Evolutionary conservation across 345 rosid species (phyloP).

Genomic region (Acer yangbiense): DNA sequence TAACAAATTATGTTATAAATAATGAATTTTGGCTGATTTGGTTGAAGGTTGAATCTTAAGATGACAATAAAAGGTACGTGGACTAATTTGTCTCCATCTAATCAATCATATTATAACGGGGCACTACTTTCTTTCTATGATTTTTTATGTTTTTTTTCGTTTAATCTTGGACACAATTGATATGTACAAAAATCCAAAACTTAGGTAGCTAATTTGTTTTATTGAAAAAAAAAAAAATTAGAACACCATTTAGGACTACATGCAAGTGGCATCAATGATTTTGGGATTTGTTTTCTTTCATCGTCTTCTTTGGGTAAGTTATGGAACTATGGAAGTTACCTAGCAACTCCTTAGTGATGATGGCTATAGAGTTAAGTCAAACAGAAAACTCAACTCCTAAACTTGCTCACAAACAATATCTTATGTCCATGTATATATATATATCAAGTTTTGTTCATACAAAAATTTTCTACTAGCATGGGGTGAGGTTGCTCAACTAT

Average conservation of each 20-base stretch:
- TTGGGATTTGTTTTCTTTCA: neutral
- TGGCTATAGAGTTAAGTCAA: neutral
- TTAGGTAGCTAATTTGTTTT: no score
- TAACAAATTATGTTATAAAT: neutral
- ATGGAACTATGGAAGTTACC: neutral
- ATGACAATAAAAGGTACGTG: neutral
- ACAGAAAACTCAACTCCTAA: neutral
- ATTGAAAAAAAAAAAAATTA: neutral
- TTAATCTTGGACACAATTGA: neutral
- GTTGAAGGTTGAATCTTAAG: neutral
- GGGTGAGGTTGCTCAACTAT: conserved; percentile 13
- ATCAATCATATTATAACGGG: neutral
- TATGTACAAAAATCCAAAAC: neutral
- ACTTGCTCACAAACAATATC: neutral
- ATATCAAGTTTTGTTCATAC: neutral
- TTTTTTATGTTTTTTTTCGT: no score
- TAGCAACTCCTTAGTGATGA: neutral
- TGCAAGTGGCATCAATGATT: neutral
- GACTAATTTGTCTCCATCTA: neutral
- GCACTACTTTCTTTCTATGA: no score
- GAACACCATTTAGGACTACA: neutral
- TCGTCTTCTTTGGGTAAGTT: neutral
- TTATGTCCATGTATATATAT: neutral
- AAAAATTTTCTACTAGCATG: neutral
- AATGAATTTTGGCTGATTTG: neutral